These are phyloP conservation scores for Pythium aquatile DNA, from an alignment of 352 stramenopile genomes.

Conservation along the genomic window DNA sequence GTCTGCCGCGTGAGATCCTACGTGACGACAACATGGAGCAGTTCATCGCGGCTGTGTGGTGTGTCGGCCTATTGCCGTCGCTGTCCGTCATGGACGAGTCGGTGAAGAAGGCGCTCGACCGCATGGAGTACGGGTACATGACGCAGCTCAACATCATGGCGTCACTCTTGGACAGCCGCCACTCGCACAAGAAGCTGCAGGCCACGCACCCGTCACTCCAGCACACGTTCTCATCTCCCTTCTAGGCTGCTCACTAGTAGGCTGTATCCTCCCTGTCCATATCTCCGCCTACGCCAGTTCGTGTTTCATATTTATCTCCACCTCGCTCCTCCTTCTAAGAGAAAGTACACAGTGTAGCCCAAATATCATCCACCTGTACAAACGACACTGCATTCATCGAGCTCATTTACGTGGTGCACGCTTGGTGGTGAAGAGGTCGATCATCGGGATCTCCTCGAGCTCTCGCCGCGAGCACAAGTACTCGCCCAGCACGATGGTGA, in stretches of 20 bases:
- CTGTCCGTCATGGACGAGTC: constrained; percentile 56
- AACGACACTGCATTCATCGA: neutral
- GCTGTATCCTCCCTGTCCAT: neutral
- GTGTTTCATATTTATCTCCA: constrained; percentile 3
- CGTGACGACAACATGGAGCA: constrained; percentile 75
- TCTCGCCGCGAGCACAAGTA: constrained; percentile 87
- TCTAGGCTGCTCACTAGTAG: constrained; percentile 9
- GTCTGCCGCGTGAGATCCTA: constrained; percentile 59
- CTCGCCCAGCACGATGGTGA: constrained; percentile 85
- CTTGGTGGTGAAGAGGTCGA: constrained; percentile 78
- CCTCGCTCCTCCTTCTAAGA: neutral
- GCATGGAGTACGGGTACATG: constrained; percentile 65
- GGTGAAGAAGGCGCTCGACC: constrained; percentile 62
- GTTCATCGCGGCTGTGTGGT: constrained; percentile 65
- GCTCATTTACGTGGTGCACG: constrained; percentile 41
- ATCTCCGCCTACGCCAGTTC: neutral
- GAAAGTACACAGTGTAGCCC: neutral
- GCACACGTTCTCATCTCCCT: constrained; percentile 21
- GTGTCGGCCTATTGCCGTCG: constrained; percentile 41
- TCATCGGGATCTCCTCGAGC: constrained; percentile 87
- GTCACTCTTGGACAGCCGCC: constrained; percentile 42
- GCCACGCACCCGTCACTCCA: constrained; percentile 1
- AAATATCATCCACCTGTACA: constrained; percentile 1
- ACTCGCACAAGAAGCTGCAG: neutral
- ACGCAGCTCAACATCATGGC: constrained; percentile 71